Base-by-base conservation (phyloP, 2,329 filamentous ascomycete genomes). In the Exophiala calicioides region DNA sequence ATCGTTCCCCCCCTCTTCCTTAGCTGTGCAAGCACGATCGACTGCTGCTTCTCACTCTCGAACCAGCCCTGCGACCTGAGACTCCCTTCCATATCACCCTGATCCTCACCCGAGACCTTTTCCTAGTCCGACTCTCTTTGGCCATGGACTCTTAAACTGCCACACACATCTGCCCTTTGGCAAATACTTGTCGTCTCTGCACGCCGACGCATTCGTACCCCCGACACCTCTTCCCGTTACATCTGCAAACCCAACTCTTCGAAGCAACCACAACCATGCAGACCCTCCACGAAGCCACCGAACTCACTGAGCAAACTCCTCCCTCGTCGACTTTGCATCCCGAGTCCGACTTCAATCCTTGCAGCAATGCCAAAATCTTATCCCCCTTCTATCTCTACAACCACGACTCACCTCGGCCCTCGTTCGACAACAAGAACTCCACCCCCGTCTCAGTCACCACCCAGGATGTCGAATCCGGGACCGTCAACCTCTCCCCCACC, bases 371-470 rank as follows among this genome's bases (percentile, higher is more conserved):
- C 46, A 70, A 70, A 48, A 66, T 68, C 10, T 67, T 55, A 45
- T 72, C 69, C 1, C 68, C 70, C 1, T 73, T 73, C 57, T 73
- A 73, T 54, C 70, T 72, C 52, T 63, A 63, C 52, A 64, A 63
- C 19, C 68, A 72, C 59, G 65, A 65, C 19, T 61, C 56, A 16
- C 61, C 63, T 16, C 59, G 60, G 36, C 55, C 60, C 4, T 65
- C 62, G 13, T 52, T 61, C 33, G 63, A 65, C 33, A 38, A 45
- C 19, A 34, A 50, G 55, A 50, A 52, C 50, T 21, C 55, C 51
- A 32, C 15, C 20, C 44, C 47, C 19, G 41, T 31, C 13, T 29
- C 44, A 20, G 55, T 52, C 40, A 53, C 26, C 15, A 20, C 62
- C 16, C 58, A 60, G 13, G 66, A 69, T 26, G 54, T 68, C 32